Evolutionary conservation across 2,329 filamentous ascomycete genomes (phyloP).

Genomic region (Colletotrichum salicis): DNA sequence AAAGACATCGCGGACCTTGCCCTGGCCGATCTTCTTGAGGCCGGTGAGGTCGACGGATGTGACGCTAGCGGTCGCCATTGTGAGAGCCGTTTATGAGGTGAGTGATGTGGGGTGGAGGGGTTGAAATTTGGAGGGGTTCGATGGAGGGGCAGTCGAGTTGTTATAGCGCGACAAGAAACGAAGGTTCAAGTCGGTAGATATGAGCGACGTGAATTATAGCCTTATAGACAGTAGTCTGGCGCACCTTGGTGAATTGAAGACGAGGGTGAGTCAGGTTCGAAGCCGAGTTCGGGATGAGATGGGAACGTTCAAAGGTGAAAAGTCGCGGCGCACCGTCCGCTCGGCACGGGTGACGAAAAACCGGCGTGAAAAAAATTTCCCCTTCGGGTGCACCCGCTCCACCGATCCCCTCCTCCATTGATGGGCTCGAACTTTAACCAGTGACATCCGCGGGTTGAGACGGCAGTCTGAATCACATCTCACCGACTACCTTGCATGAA

Average conservation of each 20-base stretch:
- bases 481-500: too few species aligned
- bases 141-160: neutral
- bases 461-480: neutral
- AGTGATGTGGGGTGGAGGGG: conserved; percentile 22
- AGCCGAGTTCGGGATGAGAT: conserved; percentile 23
- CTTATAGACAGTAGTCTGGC: neutral
- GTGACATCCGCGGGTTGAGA: neutral
- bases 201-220: neutral
- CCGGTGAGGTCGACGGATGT: conserved; percentile 34
- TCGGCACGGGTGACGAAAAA: conserved; percentile 22
- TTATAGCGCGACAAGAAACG: neutral
- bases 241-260: neutral
- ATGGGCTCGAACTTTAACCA: conserved; percentile 9
- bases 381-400: conserved; percentile 29
- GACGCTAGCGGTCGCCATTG: conserved; percentile 30
- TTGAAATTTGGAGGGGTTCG: conserved; percentile 14
- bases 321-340: conserved; percentile 3
- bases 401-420: neutral
- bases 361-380: conserved; percentile 28
- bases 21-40: conserved; percentile 44
- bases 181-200: neutral
- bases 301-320: conserved; percentile 2
- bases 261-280: conserved; percentile 19
- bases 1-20: conserved; percentile 87
- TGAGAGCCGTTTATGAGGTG: neutral